phyloP scores from a whole-genome alignment of 2,329 filamentous ascomycete species.

The Aspergillus intermedius region DNA sequence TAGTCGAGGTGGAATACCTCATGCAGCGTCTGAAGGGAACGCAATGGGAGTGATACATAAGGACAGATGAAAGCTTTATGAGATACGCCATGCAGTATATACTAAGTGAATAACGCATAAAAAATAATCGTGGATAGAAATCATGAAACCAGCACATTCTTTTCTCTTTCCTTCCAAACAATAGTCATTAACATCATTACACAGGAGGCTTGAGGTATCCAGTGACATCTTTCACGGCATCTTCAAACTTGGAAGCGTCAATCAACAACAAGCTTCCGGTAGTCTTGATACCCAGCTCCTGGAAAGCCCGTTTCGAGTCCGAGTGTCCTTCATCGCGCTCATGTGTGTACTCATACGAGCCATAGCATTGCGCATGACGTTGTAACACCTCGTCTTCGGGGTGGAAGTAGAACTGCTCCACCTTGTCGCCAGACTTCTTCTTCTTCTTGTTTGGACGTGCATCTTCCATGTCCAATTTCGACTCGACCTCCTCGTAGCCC shows the following conservation, averaged over 20 bases:
- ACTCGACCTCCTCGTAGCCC: constrained; percentile 84
- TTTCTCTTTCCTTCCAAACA: not conserved
- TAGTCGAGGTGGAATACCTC: constrained; percentile 94
- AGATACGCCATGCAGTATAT: constrained; percentile 1
- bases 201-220: constrained; percentile 60
- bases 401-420: constrained; percentile 81
- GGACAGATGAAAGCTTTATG: not conserved
- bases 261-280: constrained; percentile 81
- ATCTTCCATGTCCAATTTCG: constrained; percentile 64
- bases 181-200: constrained; percentile 20
- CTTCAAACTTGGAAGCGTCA: constrained; percentile 68
- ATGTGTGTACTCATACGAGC: constrained; percentile 71
- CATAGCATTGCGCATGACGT: constrained; percentile 63
- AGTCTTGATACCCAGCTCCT: constrained; percentile 82
- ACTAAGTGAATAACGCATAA: not conserved
- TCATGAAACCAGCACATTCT: constrained; percentile 3
- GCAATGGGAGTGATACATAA: constrained; percentile 37
- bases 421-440: constrained; percentile 44
- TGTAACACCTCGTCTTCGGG: constrained; percentile 89
- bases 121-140: constrained; percentile 1
- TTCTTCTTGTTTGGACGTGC: constrained; percentile 61
- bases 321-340: constrained; percentile 69
- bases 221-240: constrained; percentile 66
- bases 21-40: constrained; percentile 74
- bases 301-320: constrained; percentile 90